Evolutionary conservation across 2,329 filamentous ascomycete species (phyloP), one percentile per base, ranked within the genome.

Genomic region (Didymellaceae sp.): DNA sequence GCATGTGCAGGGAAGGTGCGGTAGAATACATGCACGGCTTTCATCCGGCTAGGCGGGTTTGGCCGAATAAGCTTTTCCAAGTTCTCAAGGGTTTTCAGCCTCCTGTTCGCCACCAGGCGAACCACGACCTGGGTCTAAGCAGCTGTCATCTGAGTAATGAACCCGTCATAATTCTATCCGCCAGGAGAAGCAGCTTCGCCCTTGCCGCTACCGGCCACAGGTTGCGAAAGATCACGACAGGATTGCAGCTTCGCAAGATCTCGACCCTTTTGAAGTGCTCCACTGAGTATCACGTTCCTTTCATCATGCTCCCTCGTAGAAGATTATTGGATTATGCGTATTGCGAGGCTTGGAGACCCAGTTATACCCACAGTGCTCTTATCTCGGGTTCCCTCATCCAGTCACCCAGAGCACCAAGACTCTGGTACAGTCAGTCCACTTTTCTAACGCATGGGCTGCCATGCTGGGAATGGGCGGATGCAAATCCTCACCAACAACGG

Each of bases 301-400:
- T 55, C 61, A 64, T 62, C 61, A 60, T 60, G 54, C 54, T 50
- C 55, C 51, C 55, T 45, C 33, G 30, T 44, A 33, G 34, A 30
- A 44, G 42, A 61, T 47, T 56, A 70, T 71, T 70, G 67, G 66
- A 49, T 34, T 48, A 56, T 45, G 54, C 62, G 62, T 56, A 61
- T 51, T 55, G 53, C 39, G 55, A 59, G 59, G 57, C 57, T 63
- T 60, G 55, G 61, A 51, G 44, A 52, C 65, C 67, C 67, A 67
- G 52, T 63, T 68, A 56, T 70, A 69, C 62, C 66, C 67, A 70
- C 66, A 59, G 32, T 59, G 51, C 61, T 39, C 59, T 69, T 70
- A 69, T 70, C 67, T 67, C 58, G 62, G 59, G 57, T 63, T 67
- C 37, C 62, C 63, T 63, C 45, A 65, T 65, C 49, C 54, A 66